Percentiles rank a stretch among this genome's conserved stretches.
These are phyloP conservation scores for Sarcocystis neurona DNA, from an alignment of 169 alveolate species.

Conservation along the genomic window DNA sequence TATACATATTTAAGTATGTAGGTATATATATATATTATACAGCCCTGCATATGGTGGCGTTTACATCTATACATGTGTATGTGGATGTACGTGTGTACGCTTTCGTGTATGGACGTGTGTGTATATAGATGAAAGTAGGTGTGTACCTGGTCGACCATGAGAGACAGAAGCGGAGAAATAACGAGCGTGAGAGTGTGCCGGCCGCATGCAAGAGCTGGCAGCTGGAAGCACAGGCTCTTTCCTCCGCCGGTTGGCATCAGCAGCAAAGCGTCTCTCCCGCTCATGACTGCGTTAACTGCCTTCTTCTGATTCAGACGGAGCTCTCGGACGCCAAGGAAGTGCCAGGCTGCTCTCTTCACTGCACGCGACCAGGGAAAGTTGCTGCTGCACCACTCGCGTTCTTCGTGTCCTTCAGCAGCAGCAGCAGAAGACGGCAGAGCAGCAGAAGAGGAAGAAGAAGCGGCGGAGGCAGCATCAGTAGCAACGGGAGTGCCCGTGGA, in stretches of 20 bases:
- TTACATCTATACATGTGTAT: too few species aligned
- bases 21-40: too few species aligned
- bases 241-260: slow-evolving; percentile 99
- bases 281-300: slow-evolving; percentile 91
- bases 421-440: too few species aligned
- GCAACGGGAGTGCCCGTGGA: too few species aligned
- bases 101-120: too few species aligned
- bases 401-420: too few species aligned
- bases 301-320: slow-evolving; percentile 83
- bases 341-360: background rate
- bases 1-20: too few species aligned
- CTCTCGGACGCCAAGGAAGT: slow-evolving; percentile 5
- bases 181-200: slow-evolving; percentile 80
- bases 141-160: slow-evolving; percentile 91
- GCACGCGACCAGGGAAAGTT: slow-evolving; percentile 31
- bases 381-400: slow-evolving; percentile 22
- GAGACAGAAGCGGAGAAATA: slow-evolving; percentile 89
- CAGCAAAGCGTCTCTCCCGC: slow-evolving; percentile 90
- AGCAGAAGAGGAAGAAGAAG: too few species aligned
- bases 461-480: too few species aligned
- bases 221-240: slow-evolving; percentile 92
- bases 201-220: slow-evolving; percentile 85
- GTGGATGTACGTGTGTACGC: too few species aligned
- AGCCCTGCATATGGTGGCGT: too few species aligned
- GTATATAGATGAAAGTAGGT: too few species aligned